Percentiles rank a stretch among this genome's conserved stretches.
These are phyloP conservation scores for Chrysosporium keratinophilum DNA, from an alignment of 2,329 filamentous ascomycete species.

Conservation along the genomic window DNA sequence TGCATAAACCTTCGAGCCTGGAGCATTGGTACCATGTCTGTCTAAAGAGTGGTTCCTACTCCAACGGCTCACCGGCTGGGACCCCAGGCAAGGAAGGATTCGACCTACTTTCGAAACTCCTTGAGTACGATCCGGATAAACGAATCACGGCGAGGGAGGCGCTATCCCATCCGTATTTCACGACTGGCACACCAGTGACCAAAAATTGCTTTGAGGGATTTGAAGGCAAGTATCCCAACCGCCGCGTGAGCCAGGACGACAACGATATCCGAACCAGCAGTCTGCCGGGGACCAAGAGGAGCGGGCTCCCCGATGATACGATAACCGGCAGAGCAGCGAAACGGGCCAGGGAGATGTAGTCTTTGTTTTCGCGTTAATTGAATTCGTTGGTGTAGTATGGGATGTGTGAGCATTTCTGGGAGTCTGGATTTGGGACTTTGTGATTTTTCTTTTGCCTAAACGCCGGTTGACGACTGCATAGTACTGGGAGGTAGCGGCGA, in stretches of 20 bases:
- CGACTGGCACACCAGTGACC: slow-evolving; percentile 55
- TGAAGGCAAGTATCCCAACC: slow-evolving; percentile 77
- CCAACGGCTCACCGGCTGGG: slow-evolving; percentile 38
- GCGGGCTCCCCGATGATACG: slow-evolving; percentile 70
- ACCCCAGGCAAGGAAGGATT: slow-evolving; percentile 67
- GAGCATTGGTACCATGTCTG: slow-evolving; percentile 73
- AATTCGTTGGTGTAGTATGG: not conserved
- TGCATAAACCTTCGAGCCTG: slow-evolving; percentile 48
- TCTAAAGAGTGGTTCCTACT: slow-evolving; percentile 48
- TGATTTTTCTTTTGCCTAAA: too few relatives aligned
- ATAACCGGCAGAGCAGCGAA: slow-evolving; percentile 49
- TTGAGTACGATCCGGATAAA: slow-evolving; percentile 88
- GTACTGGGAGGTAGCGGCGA: too few relatives aligned
- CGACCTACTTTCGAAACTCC: slow-evolving; percentile 65
- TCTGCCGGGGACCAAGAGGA: slow-evolving; percentile 81
- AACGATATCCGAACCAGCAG: slow-evolving; percentile 90
- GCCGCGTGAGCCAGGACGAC: slow-evolving; percentile 85
- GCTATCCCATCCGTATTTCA: slow-evolving; percentile 84
- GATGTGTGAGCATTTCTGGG: not conserved
- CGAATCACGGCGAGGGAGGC: slow-evolving; percentile 79
- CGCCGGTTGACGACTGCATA: too few relatives aligned
- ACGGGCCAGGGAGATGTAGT: slow-evolving; percentile 42
- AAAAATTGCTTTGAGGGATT: slow-evolving; percentile 85
- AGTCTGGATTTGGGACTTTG: too few relatives aligned
- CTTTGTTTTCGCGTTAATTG: not conserved